These are phyloP conservation scores for Jacaranda mimosifolia DNA, from an alignment of 257 asterid genomes.

Conservation along the genomic window DNA sequence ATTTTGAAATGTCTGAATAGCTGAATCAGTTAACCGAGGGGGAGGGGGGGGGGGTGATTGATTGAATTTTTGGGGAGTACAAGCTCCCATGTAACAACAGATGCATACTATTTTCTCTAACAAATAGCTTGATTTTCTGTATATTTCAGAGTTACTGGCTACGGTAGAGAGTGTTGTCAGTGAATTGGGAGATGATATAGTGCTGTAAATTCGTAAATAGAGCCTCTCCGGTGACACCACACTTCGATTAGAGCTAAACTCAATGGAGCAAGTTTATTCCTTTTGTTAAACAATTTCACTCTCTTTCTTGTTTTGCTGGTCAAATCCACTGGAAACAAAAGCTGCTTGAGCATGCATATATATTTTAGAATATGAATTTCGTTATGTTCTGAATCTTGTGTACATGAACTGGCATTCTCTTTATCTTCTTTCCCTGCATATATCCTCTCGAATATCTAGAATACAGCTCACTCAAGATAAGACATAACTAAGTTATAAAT, in stretches of 20 bases:
- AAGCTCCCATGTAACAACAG: background rate
- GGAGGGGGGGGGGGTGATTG: background rate
- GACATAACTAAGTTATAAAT: background rate
- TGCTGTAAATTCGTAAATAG: conserved; percentile 38
- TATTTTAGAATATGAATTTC: conserved; percentile 17
- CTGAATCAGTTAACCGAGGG: background rate
- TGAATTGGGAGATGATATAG: conserved; percentile 60
- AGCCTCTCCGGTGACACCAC: conserved; percentile 20
- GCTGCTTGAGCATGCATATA: conserved; percentile 4
- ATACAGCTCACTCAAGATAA: background rate
- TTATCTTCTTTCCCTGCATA: background rate
- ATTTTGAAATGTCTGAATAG: conserved; percentile 13
- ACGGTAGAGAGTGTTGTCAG: conserved; percentile 76
- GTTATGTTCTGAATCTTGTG: conserved; percentile 2
- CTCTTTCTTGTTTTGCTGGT: background rate
- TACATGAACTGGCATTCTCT: conserved; percentile 26
- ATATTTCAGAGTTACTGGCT: conserved; percentile 65
- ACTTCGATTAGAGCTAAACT: conserved; percentile 23
- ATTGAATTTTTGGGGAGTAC: background rate
- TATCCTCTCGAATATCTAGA: conserved; percentile 6
- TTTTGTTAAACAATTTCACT: background rate
- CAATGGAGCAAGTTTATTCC: conserved; percentile 1
- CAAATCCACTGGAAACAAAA: background rate
- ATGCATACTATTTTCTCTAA: conserved; percentile 16
- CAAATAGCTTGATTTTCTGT: conserved; percentile 33